A percentile compares a stretch with the other conserved stretches of the same genome.
Evolutionary conservation across 2,329 filamentous ascomycete genomes (phyloP).

Genomic region (Dendrostoma leiphaemia): DNA sequence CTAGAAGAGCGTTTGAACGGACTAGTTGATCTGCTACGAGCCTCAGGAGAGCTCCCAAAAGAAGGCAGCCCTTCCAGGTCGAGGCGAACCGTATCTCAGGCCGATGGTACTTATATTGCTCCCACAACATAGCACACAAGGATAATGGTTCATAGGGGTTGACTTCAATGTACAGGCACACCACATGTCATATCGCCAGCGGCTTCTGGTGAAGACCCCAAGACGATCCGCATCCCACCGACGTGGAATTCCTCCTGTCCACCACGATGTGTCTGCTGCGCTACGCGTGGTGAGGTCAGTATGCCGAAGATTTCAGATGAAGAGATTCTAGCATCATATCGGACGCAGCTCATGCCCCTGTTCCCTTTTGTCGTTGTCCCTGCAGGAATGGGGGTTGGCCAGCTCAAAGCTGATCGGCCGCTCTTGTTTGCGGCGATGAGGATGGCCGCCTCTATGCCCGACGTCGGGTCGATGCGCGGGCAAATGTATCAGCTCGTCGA

Average conservation of each 20-base stretch:
- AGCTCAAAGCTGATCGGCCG: conserved; percentile 38
- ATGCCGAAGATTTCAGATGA: conserved; percentile 45
- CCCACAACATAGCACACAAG: background rate
- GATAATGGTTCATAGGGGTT: background rate
- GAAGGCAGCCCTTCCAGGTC: background rate
- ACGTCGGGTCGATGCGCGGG: conserved; percentile 44
- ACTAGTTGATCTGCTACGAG: conserved; percentile 45
- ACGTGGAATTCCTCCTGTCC: conserved; percentile 46
- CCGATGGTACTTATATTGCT: conserved; percentile 3
- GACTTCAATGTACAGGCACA: background rate
- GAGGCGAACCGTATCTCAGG: background rate
- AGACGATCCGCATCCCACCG: conserved; percentile 30
- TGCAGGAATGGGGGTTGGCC: conserved; percentile 30
- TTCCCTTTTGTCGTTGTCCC: conserved; percentile 49
- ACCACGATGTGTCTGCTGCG: conserved; percentile 45
- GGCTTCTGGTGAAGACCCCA: background rate
- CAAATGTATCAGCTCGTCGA: conserved; percentile 48
- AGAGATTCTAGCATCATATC: conserved; percentile 42
- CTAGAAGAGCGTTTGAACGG: conserved; percentile 50
- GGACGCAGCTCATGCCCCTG: conserved; percentile 38
- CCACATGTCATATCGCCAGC: background rate
- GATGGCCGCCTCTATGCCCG: conserved; percentile 48
- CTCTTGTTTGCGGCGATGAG: conserved; percentile 49
- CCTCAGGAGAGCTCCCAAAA: conserved; percentile 36
- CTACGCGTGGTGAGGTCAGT: conserved; percentile 36